These are phyloP conservation scores for Phytophthora palmivora DNA, from an alignment of 352 stramenopile genomes.

Conservation along the genomic window DNA sequence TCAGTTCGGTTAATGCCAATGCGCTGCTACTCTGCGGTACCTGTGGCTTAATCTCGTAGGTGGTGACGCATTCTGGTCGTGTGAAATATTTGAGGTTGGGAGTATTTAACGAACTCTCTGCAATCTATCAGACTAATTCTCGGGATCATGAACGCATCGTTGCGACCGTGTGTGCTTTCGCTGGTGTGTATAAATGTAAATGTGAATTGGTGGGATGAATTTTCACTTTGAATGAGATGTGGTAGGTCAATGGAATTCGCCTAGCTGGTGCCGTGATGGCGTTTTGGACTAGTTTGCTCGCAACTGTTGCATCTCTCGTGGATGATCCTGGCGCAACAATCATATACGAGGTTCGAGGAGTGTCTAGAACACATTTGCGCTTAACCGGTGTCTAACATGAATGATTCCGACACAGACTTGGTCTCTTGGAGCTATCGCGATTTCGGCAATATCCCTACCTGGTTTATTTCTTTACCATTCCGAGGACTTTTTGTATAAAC, in stretches of 20 bases:
- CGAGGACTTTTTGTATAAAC: conserved; percentile 60
- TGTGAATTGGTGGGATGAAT: neutral
- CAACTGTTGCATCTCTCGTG: conserved; percentile 39
- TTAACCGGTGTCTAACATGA: neutral
- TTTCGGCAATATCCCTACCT: conserved; percentile 46
- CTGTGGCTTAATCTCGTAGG: conserved; percentile 43
- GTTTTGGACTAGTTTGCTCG: conserved; percentile 51
- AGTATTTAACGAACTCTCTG: neutral
- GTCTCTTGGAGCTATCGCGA: conserved; percentile 60
- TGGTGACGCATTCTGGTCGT: neutral
- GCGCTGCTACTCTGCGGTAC: conserved; percentile 39
- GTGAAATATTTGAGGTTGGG: neutral
- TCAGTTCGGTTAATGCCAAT: conserved; percentile 53
- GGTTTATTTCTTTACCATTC: conserved; percentile 55
- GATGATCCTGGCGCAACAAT: conserved; percentile 53
- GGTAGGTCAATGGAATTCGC: conserved; percentile 59
- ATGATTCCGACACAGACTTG: conserved; percentile 42
- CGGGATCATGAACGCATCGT: conserved; percentile 45
- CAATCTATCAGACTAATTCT: conserved; percentile 31
- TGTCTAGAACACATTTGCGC: neutral
- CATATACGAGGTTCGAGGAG: conserved; percentile 48
- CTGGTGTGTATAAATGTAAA: conserved; percentile 37
- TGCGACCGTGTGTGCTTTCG: conserved; percentile 54
- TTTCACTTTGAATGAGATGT: neutral
- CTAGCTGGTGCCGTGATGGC: conserved; percentile 49